Percentiles rank a stretch among this genome's conserved stretches.
Evolutionary conservation across 257 asterid genomes (phyloP).

Genomic region (Linderniella brevidens): DNA sequence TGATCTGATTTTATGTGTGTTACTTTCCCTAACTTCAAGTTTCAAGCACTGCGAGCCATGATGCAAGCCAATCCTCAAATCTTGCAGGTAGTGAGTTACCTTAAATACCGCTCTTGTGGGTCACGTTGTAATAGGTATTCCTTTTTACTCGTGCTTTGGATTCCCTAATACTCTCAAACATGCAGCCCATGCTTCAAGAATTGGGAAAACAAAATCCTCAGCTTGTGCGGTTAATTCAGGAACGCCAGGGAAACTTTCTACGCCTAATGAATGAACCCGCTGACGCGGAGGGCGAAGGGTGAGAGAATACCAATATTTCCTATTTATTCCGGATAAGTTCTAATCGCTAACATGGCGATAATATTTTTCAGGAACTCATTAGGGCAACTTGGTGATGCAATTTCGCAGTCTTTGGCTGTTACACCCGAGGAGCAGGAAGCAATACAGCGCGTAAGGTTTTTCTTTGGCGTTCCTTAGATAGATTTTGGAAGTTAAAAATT

Average conservation of each 20-base stretch:
- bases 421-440: slow-evolving; percentile 73
- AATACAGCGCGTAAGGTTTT: slow-evolving; percentile 34
- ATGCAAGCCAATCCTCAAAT: slow-evolving; percentile 87
- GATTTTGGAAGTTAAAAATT: not conserved
- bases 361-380: slow-evolving; percentile 21
- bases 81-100: slow-evolving; percentile 21
- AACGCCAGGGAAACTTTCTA: slow-evolving; percentile 71
- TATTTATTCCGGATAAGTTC: slow-evolving; percentile 2
- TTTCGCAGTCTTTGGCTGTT: slow-evolving; percentile 45
- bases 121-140: not conserved
- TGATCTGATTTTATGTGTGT: not conserved
- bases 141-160: not conserved
- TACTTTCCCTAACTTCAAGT: slow-evolving; percentile 21
- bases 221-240: slow-evolving; percentile 56
- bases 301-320: slow-evolving; percentile 24
- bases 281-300: too few relatives aligned
- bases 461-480: too few relatives aligned
- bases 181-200: slow-evolving; percentile 90
- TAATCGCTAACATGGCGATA: not conserved
- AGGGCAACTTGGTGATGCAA: slow-evolving; percentile 45
- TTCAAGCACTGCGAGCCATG: slow-evolving; percentile 67
- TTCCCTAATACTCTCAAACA: too few relatives aligned
- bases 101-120: not conserved
- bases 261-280: slow-evolving; percentile 72
- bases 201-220: slow-evolving; percentile 80